Evolutionary conservation across 495 filamentous ascomycete genomes (phyloP).

Genomic region (Tuber borchii): DNA sequence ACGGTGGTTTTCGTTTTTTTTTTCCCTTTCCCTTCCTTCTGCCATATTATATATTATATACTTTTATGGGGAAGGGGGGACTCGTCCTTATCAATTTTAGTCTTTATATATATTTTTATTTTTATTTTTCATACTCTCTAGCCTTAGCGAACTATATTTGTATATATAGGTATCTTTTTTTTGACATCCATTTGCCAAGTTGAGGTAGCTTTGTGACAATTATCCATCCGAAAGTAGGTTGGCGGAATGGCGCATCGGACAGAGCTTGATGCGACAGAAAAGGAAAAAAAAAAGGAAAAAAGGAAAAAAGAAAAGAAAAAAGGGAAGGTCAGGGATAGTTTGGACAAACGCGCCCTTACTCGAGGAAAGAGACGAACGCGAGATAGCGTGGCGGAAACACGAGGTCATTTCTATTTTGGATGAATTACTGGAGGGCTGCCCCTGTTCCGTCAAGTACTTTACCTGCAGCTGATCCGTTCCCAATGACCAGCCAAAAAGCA

Average conservation of each 20-base stretch:
- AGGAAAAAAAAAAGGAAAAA: no score
- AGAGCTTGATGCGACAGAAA: neutral
- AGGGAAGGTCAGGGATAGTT: neutral
- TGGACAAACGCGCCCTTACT: neutral
- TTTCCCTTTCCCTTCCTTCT: conserved; percentile 19
- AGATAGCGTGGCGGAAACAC: neutral
- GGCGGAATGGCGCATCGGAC: neutral
- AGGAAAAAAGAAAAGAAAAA: neutral
- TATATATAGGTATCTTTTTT: neutral
- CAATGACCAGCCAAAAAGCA: neutral
- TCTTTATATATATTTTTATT: neutral
- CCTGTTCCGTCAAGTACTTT: neutral
- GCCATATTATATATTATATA: conserved; percentile 15
- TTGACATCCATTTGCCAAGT: neutral
- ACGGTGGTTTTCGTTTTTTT: conserved; percentile 31
- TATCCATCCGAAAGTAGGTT: neutral
- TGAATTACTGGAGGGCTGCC: neutral
- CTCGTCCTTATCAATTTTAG: conserved; percentile 3
- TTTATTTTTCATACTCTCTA: neutral
- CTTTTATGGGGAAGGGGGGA: conserved; percentile 23
- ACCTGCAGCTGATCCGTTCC: conserved; percentile 1
- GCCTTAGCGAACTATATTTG: neutral
- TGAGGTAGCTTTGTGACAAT: neutral
- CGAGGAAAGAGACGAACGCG: neutral
- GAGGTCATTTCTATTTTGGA: conserved; percentile 3